Conservation (phyloP, 2,329 filamentous ascomycete species). For the Xenosphaeropsis pyriputrescens region DNA sequence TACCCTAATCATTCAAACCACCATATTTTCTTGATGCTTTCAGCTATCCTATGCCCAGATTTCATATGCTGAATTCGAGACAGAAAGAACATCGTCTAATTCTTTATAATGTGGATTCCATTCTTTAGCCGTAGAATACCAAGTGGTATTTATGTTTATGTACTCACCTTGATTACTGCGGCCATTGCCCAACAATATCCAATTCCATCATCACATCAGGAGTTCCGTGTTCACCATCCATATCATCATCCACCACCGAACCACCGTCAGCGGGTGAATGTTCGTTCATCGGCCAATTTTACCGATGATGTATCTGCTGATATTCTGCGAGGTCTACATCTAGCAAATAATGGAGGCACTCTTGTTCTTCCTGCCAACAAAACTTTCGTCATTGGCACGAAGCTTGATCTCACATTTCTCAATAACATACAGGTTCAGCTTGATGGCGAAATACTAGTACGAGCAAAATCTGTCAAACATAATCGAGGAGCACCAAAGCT, state of each 20-base stretch:
- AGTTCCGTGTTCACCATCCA: constrained; percentile 24
- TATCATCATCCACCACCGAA: constrained; percentile 14
- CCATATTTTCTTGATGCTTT: no score
- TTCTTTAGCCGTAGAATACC: no score
- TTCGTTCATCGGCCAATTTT: constrained; percentile 35
- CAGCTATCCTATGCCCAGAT: no score
- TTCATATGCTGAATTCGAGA: no score
- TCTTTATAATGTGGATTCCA: no score
- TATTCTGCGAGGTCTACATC: constrained; percentile 35
- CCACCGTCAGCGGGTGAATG: constrained; percentile 28
- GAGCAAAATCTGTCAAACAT: neutral
- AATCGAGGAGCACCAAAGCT: constrained; percentile 19
- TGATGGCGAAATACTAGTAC: constrained; percentile 37
- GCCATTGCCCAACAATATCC: no score
- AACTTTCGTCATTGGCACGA: constrained; percentile 42
- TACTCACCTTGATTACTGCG: no score
- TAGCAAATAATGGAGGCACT: constrained; percentile 43
- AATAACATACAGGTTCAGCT: constrained; percentile 41
- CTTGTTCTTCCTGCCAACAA: constrained; percentile 23
- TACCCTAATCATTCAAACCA: no score
- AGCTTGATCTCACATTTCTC: constrained; percentile 40
- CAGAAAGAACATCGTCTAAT: no score
- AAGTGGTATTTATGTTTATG: no score
- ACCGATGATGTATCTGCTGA: constrained; percentile 39
- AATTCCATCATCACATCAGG: constrained; percentile 2